Percentiles rank a stretch among this genome's conserved stretches.
Evolutionary conservation across 495 filamentous ascomycete genomes (phyloP).

Genomic region (Antarctomyces pellizariae): DNA sequence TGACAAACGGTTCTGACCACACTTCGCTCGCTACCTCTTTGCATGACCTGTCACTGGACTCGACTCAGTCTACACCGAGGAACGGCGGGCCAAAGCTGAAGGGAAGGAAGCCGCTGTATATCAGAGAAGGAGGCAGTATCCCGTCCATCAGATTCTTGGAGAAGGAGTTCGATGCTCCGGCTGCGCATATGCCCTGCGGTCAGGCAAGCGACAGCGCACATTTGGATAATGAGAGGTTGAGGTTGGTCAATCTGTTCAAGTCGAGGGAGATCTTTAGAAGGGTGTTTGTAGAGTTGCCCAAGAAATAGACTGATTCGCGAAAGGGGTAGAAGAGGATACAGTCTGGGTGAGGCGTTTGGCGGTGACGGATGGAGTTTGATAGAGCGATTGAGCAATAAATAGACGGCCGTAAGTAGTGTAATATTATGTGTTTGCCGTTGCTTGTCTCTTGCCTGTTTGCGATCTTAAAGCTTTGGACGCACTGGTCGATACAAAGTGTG

Average conservation of each 20-base stretch:
- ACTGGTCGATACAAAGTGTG: too few relatives aligned
- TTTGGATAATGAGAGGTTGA: constrained; percentile 79
- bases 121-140: constrained; percentile 86
- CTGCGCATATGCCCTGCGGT: constrained; percentile 82
- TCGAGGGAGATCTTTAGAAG: constrained; percentile 74
- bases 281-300: constrained; percentile 53
- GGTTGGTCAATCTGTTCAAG: constrained; percentile 72
- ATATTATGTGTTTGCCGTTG: too few relatives aligned
- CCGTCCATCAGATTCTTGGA: constrained; percentile 84
- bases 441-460: too few relatives aligned
- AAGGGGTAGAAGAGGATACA: too few relatives aligned
- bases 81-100: constrained; percentile 7
- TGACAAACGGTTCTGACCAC: constrained; percentile 23
- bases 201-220: constrained; percentile 89
- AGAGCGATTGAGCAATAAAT: too few relatives aligned
- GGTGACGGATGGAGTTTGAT: too few relatives aligned
- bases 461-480: too few relatives aligned
- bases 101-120: constrained; percentile 48
- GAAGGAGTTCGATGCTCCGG: constrained; percentile 80
- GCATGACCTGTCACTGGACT: constrained; percentile 2
- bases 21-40: constrained; percentile 11
- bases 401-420: too few relatives aligned
- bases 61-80: neutral
- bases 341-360: too few relatives aligned
- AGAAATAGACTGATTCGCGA: constrained; percentile 17